Evolutionary conservation across 2,329 filamentous ascomycete species (phyloP).

Genomic region (Ophiocordyceps polyrhachis-furcata): DNA sequence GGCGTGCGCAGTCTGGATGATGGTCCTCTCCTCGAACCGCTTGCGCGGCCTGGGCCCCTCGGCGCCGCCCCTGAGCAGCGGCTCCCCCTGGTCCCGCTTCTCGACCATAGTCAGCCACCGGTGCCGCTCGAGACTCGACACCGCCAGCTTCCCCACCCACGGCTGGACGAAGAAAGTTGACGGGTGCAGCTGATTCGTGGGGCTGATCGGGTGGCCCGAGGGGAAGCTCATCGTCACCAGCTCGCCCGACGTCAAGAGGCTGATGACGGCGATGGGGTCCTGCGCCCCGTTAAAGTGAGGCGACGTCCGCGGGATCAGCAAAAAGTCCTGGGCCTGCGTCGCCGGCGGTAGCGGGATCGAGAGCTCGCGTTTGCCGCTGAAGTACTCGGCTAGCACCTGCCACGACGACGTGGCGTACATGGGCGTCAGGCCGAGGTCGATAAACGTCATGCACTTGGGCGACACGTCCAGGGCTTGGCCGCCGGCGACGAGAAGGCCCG

Average conservation of each 20-base stretch:
- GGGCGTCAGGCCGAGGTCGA: constrained; percentile 78
- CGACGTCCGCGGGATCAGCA: constrained; percentile 61
- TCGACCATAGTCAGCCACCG: constrained; percentile 88
- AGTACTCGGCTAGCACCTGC: constrained; percentile 63
- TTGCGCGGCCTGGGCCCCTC: constrained; percentile 51
- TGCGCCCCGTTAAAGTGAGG: constrained; percentile 78
- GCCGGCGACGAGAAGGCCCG: constrained; percentile 69
- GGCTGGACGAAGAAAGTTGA: constrained; percentile 81
- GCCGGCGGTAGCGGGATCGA: constrained; percentile 60
- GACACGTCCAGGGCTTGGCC: constrained; percentile 49
- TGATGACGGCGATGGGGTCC: constrained; percentile 74
- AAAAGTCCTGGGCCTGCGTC: constrained; percentile 61
- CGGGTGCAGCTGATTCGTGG: constrained; percentile 81
- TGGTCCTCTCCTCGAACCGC: constrained; percentile 63
- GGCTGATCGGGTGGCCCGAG: constrained; percentile 73
- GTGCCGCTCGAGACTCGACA: constrained; percentile 58
- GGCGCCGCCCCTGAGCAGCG: constrained; percentile 61
- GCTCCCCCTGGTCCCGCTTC: constrained; percentile 58
- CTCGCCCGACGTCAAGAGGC: constrained; percentile 69
- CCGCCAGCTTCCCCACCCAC: constrained; percentile 54
- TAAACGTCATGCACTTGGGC: constrained; percentile 64
- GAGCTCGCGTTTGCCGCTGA: constrained; percentile 55
- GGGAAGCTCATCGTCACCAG: constrained; percentile 82
- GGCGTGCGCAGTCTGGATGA: constrained; percentile 73
- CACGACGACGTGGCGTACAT: constrained; percentile 83